A percentile compares a stretch with the other conserved stretches of the same genome.
phyloP scores from a whole-genome alignment of 192 early-diverging fungal genomes.

The Coemansia sp. region DNA sequence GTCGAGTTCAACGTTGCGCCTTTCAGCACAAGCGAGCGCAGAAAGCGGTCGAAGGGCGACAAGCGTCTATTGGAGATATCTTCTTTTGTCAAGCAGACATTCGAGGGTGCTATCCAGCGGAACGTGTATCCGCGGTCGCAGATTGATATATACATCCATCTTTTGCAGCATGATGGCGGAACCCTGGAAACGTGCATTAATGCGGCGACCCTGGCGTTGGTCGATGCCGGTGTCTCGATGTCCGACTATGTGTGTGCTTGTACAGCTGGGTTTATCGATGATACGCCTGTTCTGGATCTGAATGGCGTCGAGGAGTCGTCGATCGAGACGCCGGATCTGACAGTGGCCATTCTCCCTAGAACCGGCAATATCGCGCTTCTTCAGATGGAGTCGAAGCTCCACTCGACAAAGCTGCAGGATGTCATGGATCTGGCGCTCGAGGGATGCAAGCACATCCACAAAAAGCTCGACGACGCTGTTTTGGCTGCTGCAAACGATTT shows the following conservation, averaged over 20 bases:
- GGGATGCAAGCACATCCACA: constrained; percentile 54
- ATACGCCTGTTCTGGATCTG: constrained; percentile 69
- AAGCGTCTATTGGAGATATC: constrained; percentile 88
- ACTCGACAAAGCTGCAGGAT: constrained; percentile 63
- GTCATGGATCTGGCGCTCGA: constrained; percentile 48
- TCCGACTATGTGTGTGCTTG: constrained; percentile 82
- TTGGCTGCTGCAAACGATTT: constrained; percentile 45
- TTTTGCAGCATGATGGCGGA: constrained; percentile 93
- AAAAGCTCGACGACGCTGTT: constrained; percentile 50
- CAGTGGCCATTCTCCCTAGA: constrained; percentile 79
- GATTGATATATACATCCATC: constrained; percentile 89
- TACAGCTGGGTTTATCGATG: constrained; percentile 80
- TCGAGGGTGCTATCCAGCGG: constrained; percentile 82
- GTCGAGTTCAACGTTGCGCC: constrained; percentile 91
- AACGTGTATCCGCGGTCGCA: constrained; percentile 80
- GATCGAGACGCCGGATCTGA: constrained; percentile 79
- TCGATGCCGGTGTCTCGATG: constrained; percentile 82
- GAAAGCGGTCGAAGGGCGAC: constrained; percentile 79
- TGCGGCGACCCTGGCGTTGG: constrained; percentile 76
- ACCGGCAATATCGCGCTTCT: constrained; percentile 79
- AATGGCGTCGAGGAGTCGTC: constrained; percentile 86
- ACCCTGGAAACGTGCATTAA: constrained; percentile 75
- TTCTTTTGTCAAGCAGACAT: constrained; percentile 80
- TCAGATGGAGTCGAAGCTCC: constrained; percentile 86
- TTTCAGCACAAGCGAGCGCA: constrained; percentile 86